phyloP scores from a whole-genome alignment of 2,329 filamentous ascomycete genomes.

The Fusarium succisae region DNA sequence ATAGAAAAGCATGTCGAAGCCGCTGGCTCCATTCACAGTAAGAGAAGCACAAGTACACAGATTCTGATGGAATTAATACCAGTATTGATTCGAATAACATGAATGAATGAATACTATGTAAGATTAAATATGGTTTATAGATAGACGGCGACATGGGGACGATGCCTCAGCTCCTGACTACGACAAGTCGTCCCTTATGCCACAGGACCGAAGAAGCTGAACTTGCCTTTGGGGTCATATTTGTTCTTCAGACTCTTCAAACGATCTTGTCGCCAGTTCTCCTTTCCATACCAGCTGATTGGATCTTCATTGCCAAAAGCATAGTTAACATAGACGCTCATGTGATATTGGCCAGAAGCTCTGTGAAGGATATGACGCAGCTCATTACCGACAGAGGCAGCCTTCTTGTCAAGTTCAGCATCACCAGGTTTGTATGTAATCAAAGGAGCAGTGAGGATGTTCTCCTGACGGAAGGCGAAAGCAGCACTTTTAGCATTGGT shows the following conservation, averaged over 20 bases:
- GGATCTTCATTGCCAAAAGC: slow-evolving; percentile 58
- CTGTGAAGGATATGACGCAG: slow-evolving; percentile 29
- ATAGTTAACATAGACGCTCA: slow-evolving; percentile 58
- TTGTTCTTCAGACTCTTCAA: slow-evolving; percentile 57
- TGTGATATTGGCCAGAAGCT: slow-evolving; percentile 8
- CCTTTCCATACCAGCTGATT: slow-evolving; percentile 57
- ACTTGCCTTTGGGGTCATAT: slow-evolving; percentile 58
- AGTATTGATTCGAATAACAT: rapidly evolving
- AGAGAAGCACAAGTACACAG: neutral
- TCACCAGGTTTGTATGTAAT: slow-evolving; percentile 33
- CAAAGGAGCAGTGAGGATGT: slow-evolving; percentile 36
- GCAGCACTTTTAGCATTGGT: slow-evolving; percentile 1
- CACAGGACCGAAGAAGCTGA: slow-evolving; percentile 56
- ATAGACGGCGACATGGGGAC: neutral
- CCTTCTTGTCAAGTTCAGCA: slow-evolving; percentile 20
- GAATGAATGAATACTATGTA: neutral
- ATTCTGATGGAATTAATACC: neutral
- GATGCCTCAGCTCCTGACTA: too few species aligned
- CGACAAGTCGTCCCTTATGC: slow-evolving; percentile 4
- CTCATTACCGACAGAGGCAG: slow-evolving; percentile 26
- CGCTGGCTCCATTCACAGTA: neutral
- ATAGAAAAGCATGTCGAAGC: neutral
- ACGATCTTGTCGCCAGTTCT: slow-evolving; percentile 57
- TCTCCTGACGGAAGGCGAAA: slow-evolving; percentile 38
- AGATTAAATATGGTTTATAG: neutral